Evolutionary conservation across 768 basidiomycete genomes (phyloP).

Genomic region (Boletus pseudo-olivaceus): DNA sequence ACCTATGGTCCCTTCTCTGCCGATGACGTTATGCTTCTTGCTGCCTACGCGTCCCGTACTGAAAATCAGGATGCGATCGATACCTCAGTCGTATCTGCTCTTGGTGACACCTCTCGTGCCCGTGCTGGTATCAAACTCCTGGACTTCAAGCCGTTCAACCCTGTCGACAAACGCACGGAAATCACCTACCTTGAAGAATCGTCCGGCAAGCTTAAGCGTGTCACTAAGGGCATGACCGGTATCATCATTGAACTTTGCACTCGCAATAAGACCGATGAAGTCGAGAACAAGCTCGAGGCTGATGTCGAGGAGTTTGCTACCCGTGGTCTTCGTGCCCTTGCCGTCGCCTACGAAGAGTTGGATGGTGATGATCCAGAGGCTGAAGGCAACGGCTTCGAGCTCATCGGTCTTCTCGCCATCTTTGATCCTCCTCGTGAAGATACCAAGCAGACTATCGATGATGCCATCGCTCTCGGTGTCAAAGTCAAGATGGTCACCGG

Average conservation of each 20-base stretch:
- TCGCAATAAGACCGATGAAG: slow-evolving; percentile 92
- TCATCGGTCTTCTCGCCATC: slow-evolving; percentile 95
- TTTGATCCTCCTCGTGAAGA: slow-evolving; percentile 97
- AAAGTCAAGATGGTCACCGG: slow-evolving; percentile 99
- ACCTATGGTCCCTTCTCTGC: slow-evolving; percentile 86
- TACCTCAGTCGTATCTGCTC: slow-evolving; percentile 74
- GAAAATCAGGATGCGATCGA: slow-evolving; percentile 99
- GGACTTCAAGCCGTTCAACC: slow-evolving; percentile 99
- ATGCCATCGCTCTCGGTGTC: slow-evolving; percentile 92
- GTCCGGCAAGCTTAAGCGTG: slow-evolving; percentile 95
- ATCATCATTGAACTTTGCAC: slow-evolving; percentile 96
- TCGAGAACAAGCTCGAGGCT: slow-evolving; percentile 87
- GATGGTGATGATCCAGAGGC: slow-evolving; percentile 78
- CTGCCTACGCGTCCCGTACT: slow-evolving; percentile 94
- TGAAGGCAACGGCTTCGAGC: slow-evolving; percentile 95
- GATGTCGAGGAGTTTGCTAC: slow-evolving; percentile 95
- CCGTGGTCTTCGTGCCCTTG: slow-evolving; percentile 94
- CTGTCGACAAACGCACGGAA: slow-evolving; percentile 98
- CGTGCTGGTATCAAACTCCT: slow-evolving; percentile 92
- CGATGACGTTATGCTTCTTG: slow-evolving; percentile 89
- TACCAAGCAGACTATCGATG: slow-evolving; percentile 98
- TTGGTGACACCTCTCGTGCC: slow-evolving; percentile 69
- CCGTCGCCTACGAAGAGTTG: slow-evolving; percentile 92
- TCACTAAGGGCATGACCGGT: slow-evolving; percentile 99
- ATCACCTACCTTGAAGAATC: slow-evolving; percentile 95